Evolutionary conservation across 2,329 filamentous ascomycete species (phyloP), one percentile per base, ranked within the genome.

Genomic region (Pseudogymnoascus sp.): DNA sequence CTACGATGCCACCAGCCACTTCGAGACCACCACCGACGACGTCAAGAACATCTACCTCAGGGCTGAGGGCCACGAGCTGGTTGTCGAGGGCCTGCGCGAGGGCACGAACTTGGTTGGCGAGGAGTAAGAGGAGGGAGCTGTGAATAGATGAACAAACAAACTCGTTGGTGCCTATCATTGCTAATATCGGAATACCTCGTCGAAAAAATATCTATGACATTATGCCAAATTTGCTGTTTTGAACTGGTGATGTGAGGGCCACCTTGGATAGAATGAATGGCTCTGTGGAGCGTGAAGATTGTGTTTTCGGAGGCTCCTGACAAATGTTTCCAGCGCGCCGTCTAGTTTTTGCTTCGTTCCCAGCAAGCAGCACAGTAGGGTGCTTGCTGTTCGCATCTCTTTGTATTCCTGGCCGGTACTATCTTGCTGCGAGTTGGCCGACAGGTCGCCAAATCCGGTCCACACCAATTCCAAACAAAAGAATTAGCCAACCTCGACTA

Each of bases 1-100:
- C 80, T 99, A 99, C 78, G 95, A 99, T 72, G 91, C 95, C 60
- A 95, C 90, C 67, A 96, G 90, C 75, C 94, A 99, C 82, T 99
- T 99, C 72, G 94, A 99, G 84, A 97, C 91, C 36, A 83, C 80
- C 55, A 84, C 82, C 78, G 94, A 97, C 74, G 93, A 99, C 76
- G 92, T 99, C 73, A 88, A 87, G 79, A 90, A 97, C 74, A 90
- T 99, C 70, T 99, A 96, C 80, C 82, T 79, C 69, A 87, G 94
- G 70, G 88, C 87, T 68, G 85, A 88, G 65, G 91, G 92, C 61
- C 86, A 95, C 75, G 90, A 94, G 75, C 80, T 97, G 69, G 87
- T 90, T 72, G 91, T 97, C 60, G 90, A 96, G 77, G 90, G 90
- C 60, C 79, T 96, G 72, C 85, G 91, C 74, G 90, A 95, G 71